Evolutionary conservation across 805 yeast species (phyloP).

Genomic region (Pichia pseudocactophila): DNA sequence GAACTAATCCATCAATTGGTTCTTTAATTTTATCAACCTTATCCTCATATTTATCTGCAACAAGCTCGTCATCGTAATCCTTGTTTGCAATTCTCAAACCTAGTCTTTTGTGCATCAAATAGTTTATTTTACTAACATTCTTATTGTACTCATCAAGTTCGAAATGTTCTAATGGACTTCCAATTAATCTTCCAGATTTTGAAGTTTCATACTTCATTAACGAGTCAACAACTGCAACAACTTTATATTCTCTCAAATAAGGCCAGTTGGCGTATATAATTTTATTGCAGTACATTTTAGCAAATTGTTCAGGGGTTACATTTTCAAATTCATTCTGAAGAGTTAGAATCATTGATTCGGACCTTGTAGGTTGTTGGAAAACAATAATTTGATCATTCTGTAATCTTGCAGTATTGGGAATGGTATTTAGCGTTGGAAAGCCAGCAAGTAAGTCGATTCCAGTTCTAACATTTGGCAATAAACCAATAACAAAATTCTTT

Average conservation of each 20-base stretch:
- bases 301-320: conserved; percentile 52
- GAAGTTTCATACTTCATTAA: conserved; percentile 37
- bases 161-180: conserved; percentile 36
- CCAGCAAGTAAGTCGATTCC: conserved; percentile 79
- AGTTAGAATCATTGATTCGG: conserved; percentile 68
- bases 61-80: conserved; percentile 8
- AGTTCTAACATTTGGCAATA: conserved; percentile 53
- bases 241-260: conserved; percentile 71
- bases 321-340: conserved; percentile 49
- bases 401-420: conserved; percentile 51
- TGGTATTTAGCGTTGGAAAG: conserved; percentile 73
- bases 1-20: conserved; percentile 47
- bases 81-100: conserved; percentile 35
- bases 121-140: conserved; percentile 31
- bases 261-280: conserved; percentile 84
- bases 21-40: conserved; percentile 7
- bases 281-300: conserved; percentile 51
- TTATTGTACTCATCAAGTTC: conserved; percentile 40
- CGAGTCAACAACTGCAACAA: conserved; percentile 53
- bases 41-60: conserved; percentile 6
- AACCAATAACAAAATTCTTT: conserved; percentile 39
- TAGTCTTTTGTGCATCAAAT: conserved; percentile 38
- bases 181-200: conserved; percentile 25
- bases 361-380: conserved; percentile 77
- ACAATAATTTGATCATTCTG: conserved; percentile 58